Evolutionary conservation across 176 grass and related monocot genomes (phyloP).

Genomic region (Bolboschoenus planiculmis): DNA sequence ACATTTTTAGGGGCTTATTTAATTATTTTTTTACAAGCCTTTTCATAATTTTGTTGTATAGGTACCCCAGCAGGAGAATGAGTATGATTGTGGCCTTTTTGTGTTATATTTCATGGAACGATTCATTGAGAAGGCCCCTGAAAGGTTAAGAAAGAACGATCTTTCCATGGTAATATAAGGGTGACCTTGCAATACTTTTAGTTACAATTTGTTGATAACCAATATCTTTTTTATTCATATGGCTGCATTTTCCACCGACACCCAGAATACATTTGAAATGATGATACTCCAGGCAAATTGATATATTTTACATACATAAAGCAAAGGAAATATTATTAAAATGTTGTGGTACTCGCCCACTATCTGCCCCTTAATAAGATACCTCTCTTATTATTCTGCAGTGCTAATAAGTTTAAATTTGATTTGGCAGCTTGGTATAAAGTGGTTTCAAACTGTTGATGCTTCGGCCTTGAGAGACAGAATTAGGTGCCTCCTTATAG

Average conservation of each 20-base stretch:
- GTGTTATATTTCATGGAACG: conserved; percentile 78
- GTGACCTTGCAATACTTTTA: background rate
- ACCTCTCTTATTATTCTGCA: background rate
- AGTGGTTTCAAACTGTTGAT: conserved; percentile 70
- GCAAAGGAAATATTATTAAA: background rate
- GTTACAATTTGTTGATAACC: conserved; percentile 12
- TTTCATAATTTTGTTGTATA: conserved; percentile 25
- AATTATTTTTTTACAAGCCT: background rate
- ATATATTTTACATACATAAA: background rate
- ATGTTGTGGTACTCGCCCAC: background rate
- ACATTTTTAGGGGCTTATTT: background rate
- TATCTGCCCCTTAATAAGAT: background rate
- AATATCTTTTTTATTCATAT: conserved; percentile 16
- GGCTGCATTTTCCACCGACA: background rate
- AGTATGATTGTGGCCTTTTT: conserved; percentile 91
- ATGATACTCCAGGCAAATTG: background rate
- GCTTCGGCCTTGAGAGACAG: conserved; percentile 47
- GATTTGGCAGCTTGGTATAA: conserved; percentile 50
- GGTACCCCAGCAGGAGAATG: conserved; percentile 93
- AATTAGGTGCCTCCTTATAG: conserved; percentile 37
- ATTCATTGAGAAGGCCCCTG: conserved; percentile 68
- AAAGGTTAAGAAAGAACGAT: conserved; percentile 68
- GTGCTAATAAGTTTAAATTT: background rate
- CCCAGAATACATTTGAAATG: background rate
- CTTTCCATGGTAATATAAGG: conserved; percentile 34